phyloP scores from a whole-genome alignment of 352 stramenopile genomes.

The Peronospora belbahrii region DNA sequence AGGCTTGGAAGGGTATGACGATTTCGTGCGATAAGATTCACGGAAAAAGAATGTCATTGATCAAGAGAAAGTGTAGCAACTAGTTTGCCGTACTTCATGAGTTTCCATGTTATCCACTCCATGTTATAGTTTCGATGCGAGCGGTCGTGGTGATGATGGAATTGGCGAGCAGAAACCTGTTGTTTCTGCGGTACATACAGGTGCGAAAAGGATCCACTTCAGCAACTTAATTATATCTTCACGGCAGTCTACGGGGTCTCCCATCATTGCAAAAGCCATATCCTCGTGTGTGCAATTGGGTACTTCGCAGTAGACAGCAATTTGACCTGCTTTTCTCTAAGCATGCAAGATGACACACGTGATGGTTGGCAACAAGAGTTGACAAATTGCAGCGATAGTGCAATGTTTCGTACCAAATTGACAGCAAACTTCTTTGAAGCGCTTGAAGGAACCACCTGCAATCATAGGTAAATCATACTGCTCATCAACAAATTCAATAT shows the following conservation, averaged over 20 bases:
- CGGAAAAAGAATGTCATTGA: neutral
- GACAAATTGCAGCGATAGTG: neutral
- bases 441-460: slow-evolving; percentile 45
- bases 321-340: slow-evolving; percentile 38
- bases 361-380: neutral
- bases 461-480: neutral
- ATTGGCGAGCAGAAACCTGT: neutral
- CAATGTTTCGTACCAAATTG: slow-evolving; percentile 30
- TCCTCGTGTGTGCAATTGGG: slow-evolving; percentile 52
- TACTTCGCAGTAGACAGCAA: slow-evolving; percentile 36
- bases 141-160: neutral
- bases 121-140: slow-evolving; percentile 16
- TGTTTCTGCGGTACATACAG: neutral
- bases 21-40: slow-evolving; percentile 32
- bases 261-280: slow-evolving; percentile 63
- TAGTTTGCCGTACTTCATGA: neutral
- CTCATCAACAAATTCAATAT: neutral
- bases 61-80: neutral
- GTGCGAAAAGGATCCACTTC: slow-evolving; percentile 29
- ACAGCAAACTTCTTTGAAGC: slow-evolving; percentile 48
- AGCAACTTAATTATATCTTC: slow-evolving; percentile 31
- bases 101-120: neutral
- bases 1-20: slow-evolving; percentile 50
- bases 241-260: slow-evolving; percentile 43
- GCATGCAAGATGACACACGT: neutral